phyloP scores from a whole-genome alignment of 2,329 filamentous ascomycete species.

The Penicillium sp. region DNA sequence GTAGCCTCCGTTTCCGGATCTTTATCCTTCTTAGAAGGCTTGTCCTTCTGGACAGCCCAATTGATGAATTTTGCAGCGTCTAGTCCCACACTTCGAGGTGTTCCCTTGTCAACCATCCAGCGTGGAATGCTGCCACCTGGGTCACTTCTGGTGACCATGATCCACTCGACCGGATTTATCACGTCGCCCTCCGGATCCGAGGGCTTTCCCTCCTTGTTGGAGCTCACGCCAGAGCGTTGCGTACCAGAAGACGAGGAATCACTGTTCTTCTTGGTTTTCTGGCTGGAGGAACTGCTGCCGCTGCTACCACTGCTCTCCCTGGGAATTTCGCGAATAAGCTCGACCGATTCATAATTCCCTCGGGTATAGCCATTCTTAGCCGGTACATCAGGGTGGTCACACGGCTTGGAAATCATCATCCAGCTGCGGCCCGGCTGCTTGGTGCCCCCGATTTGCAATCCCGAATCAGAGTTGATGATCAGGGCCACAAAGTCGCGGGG shows the following conservation, averaged over 20 bases:
- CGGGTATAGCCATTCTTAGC: slow-evolving; percentile 73
- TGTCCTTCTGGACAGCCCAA: slow-evolving; percentile 65
- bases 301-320: slow-evolving; percentile 21
- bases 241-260: slow-evolving; percentile 33
- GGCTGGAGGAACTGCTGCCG: slow-evolving; percentile 11
- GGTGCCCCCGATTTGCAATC: slow-evolving; percentile 32
- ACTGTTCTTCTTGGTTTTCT: slow-evolving; percentile 39
- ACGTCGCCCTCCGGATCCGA: slow-evolving; percentile 49
- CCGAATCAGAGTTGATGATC: slow-evolving; percentile 64
- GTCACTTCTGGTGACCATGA: slow-evolving; percentile 89
- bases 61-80: slow-evolving; percentile 81
- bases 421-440: slow-evolving; percentile 63
- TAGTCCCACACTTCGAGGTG: slow-evolving; percentile 74
- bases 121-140: slow-evolving; percentile 85
- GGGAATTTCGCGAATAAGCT: slow-evolving; percentile 83
- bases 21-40: slow-evolving; percentile 39
- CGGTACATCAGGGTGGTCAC: slow-evolving; percentile 72
- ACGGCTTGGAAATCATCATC: slow-evolving; percentile 86
- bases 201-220: background rate
- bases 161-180: slow-evolving; percentile 76
- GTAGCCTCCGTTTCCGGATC: background rate
- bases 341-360: slow-evolving; percentile 87
- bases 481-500: slow-evolving; percentile 86
- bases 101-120: slow-evolving; percentile 89
- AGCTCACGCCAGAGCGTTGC: slow-evolving; percentile 35